Evolutionary conservation across 2,329 filamentous ascomycete genomes (phyloP), one percentile per base, ranked within the genome.

Genomic region (Scytalidium sp.): DNA sequence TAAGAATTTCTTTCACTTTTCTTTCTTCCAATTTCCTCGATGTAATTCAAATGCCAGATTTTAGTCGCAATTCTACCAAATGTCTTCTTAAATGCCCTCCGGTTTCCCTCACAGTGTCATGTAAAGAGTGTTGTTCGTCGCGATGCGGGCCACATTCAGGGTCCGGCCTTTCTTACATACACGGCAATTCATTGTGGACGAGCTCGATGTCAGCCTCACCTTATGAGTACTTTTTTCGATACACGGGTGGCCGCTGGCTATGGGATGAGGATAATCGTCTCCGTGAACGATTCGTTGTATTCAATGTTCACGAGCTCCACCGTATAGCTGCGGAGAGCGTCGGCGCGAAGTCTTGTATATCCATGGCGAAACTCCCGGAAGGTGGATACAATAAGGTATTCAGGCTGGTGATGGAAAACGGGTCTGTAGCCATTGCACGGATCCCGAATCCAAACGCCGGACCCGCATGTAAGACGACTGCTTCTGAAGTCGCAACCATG

Each of bases 361-460:
- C 61, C 5, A 70, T 74, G 10, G 62, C 46, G 8, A 71, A 72
- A 52, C 46, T 70, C 10, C 64, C 57, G 7, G 67, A 71, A 60
- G 68, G 68, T 39, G 60, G 60, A 27, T 70, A 61, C 52, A 70
- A 66, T 56, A 70, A 70, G 49, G 64, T 64, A n/a, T 67, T 71
- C 43, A 48, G 65, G 3, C 52, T 70, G 20, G 39, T 54, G 2
- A 63, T 64, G 59, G 54, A 65, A 45, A 58, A 64, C 41, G 58
- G 57, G 41, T 51, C 45, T 54, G 53, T 60, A 57, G 50, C 60
- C 11, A 60, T 64, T 57, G 57, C 56, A 51, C 54, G 55, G 19
- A 55, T 60, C 27, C 56, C 57, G 19, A 39, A 46, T 49, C 55
- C 53, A 1, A 59, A 57, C 23, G 43, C 57, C 47, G 51, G 57